Base-by-base conservation (phyloP, 2,329 filamentous ascomycete genomes). In the Verticillium dahliae region DNA sequence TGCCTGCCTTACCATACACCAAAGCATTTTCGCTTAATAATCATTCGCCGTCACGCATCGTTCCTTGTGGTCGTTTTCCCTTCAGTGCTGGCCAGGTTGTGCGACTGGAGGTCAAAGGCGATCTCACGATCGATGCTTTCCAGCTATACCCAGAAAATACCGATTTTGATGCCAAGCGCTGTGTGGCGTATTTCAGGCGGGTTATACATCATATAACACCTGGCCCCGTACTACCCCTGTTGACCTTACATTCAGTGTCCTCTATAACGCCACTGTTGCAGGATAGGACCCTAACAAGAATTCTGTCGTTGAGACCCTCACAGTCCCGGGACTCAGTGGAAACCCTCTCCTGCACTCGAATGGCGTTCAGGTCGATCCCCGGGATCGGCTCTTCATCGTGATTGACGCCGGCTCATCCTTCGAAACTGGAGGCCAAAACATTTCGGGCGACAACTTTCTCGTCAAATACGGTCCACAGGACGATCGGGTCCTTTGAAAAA, bases 141-240 rank as follows among this genome's bases (percentile, higher is more conserved):
- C 60, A 64, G 18, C 59, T 69, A 18, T 69, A 69, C 22, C 68
- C 68, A 4, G 68, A 69, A 50, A 67, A 65, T 31, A 63, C 63
- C 27, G 67, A 67, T 27, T 67, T 62, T 39, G 67, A 69, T 33
- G 31, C 57, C 0, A 62, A 64, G 55, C 60, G 64, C 33, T 67
- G 66, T 18, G 50, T 67, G 4, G 61, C 64, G 1, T 68, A 68
- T 15, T 60, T 69, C 10, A 64, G 66, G 67, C 69, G 45, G 22
- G 52, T 45, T 1, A 27, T 9, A 7, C 15, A 1, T n/a, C 18
- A 22, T 22, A 6, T 3, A 11, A 11, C 18, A 22, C 3, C 18
- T 6, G n/a, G 13, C 14, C 3, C n/a, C 4, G n/a, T 11, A n/a
- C 10, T 18, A 18, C 10, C 18, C 4, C 6, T 13, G 27, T 31